A percentile compares a stretch with the other conserved stretches of the same genome.
Evolutionary conservation across 1,139 yeast species (phyloP).

Genomic region (Geotrichum klebahnii): DNA sequence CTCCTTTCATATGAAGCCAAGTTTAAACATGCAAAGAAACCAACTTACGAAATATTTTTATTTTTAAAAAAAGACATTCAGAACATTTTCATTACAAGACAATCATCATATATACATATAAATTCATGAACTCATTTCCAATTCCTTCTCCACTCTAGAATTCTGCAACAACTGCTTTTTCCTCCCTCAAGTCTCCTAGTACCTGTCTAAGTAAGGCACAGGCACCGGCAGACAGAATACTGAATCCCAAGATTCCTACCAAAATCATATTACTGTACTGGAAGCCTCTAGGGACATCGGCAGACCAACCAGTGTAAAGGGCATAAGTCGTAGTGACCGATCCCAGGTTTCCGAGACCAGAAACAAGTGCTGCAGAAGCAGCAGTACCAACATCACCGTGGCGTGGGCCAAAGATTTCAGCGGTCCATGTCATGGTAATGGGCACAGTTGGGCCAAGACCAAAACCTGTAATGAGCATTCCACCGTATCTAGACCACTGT

Average conservation of each 20-base stretch:
- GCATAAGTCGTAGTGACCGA: conserved; percentile 84
- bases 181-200: conserved; percentile 31
- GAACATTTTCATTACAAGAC: too few relatives aligned
- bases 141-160: too few relatives aligned
- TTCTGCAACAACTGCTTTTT: conserved; percentile 10
- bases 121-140: too few relatives aligned
- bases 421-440: conserved; percentile 79
- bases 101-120: too few relatives aligned
- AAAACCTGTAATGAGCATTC: conserved; percentile 73
- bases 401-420: conserved; percentile 65
- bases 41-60: too few relatives aligned
- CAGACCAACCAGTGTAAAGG: conserved; percentile 82
- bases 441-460: conserved; percentile 92
- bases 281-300: conserved; percentile 57
- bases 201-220: conserved; percentile 31
- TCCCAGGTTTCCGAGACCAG: conserved; percentile 83
- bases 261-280: conserved; percentile 78
- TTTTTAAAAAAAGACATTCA: too few relatives aligned
- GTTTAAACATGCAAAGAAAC: too few relatives aligned
- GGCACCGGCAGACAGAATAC: conserved; percentile 51
- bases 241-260: conserved; percentile 68
- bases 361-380: conserved; percentile 73
- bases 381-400: conserved; percentile 87
- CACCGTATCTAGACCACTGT: conserved; percentile 74
- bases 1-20: too few relatives aligned